A percentile compares a stretch with the other conserved stretches of the same genome.
These are phyloP conservation scores for Aspergillus udagawae DNA, from an alignment of 2,329 filamentous ascomycete genomes.

Conservation along the genomic window DNA sequence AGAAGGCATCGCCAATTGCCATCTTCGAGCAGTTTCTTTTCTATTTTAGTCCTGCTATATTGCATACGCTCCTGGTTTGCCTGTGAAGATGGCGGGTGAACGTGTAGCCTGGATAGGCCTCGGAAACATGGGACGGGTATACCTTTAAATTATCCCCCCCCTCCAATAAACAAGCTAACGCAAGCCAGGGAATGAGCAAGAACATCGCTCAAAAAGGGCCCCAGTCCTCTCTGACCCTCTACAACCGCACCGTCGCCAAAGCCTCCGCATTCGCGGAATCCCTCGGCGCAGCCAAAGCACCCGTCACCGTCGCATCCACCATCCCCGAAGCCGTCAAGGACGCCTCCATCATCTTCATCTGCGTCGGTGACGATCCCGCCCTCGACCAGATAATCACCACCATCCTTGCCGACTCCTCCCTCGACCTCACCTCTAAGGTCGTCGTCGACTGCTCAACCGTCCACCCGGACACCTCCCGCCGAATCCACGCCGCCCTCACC, in stretches of 20 bases:
- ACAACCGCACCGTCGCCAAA: slow-evolving; percentile 70
- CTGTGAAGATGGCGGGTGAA: slow-evolving; percentile 23
- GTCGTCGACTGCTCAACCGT: slow-evolving; percentile 87
- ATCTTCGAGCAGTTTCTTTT: background rate
- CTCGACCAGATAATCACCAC: slow-evolving; percentile 59
- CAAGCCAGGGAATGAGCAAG: slow-evolving; percentile 69
- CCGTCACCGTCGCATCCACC: slow-evolving; percentile 60
- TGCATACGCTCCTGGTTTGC: background rate
- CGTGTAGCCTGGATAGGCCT: slow-evolving; percentile 75
- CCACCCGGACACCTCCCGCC: slow-evolving; percentile 74
- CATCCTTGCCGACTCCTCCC: slow-evolving; percentile 45
- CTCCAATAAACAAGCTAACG: background rate
- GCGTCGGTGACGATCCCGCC: slow-evolving; percentile 72
- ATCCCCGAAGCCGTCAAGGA: slow-evolving; percentile 63
- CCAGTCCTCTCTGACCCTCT: slow-evolving; percentile 70
- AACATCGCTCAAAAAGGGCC: slow-evolving; percentile 76
- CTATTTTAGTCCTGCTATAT: background rate
- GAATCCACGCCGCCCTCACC: slow-evolving; percentile 55
- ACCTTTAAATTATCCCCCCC: slow-evolving; percentile 31
- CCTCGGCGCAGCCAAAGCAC: slow-evolving; percentile 59
- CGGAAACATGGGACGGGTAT: slow-evolving; percentile 79
- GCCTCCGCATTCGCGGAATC: slow-evolving; percentile 60
- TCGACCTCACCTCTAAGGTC: slow-evolving; percentile 64
- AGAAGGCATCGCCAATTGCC: background rate
- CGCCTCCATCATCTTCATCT: slow-evolving; percentile 77